Evolutionary conservation across 2,329 filamentous ascomycete species (phyloP).

Genomic region (Phaeosphaeria sp.): DNA sequence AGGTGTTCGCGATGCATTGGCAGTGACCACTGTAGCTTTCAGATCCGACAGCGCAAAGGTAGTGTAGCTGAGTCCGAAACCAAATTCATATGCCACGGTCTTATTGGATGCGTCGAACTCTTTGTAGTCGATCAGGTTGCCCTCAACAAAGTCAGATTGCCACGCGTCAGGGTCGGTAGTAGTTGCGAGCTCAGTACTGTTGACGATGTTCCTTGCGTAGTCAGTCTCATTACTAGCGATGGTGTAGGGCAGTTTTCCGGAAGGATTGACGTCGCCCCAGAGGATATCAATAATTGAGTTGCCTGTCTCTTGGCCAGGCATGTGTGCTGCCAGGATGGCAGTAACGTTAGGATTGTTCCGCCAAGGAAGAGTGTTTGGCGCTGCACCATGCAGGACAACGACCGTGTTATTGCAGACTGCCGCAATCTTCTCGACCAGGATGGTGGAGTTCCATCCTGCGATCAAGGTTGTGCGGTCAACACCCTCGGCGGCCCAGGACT

Average conservation of each 20-base stretch:
- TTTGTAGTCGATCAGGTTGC: constrained; percentile 61
- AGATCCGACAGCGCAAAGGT: constrained; percentile 37
- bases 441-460: constrained; percentile 50
- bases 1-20: constrained; percentile 23
- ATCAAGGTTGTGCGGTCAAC: constrained; percentile 48
- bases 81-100: constrained; percentile 43
- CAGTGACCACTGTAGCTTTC: constrained; percentile 10
- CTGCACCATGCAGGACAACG: constrained; percentile 53
- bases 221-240: constrained; percentile 75
- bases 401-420: constrained; percentile 57
- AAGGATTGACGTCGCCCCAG: constrained; percentile 77
- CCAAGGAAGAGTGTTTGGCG: constrained; percentile 49
- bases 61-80: constrained; percentile 48
- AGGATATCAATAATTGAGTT: constrained; percentile 56
- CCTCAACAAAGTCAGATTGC: constrained; percentile 60
- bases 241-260: constrained; percentile 85
- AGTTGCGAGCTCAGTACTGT: constrained; percentile 40
- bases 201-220: constrained; percentile 57
- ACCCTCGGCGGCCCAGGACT: constrained; percentile 58
- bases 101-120: constrained; percentile 54
- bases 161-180: constrained; percentile 47
- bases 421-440: constrained; percentile 52
- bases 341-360: constrained; percentile 50
- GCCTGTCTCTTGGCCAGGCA: constrained; percentile 49
- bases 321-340: constrained; percentile 49